phyloP scores from a whole-genome alignment of 1,139 yeast species.

The Yamadazyma triangularis region DNA sequence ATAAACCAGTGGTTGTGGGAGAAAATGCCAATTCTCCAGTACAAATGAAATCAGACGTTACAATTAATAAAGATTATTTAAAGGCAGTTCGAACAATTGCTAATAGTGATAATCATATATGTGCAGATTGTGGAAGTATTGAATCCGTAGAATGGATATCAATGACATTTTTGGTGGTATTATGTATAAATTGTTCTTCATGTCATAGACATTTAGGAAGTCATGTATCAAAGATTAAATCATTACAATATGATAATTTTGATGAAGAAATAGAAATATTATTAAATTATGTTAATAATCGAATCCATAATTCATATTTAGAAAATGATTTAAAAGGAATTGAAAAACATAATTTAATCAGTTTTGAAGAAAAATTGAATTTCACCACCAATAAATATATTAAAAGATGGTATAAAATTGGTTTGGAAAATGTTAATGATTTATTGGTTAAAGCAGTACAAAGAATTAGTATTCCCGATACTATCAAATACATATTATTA shows the following conservation, averaged over 20 bases:
- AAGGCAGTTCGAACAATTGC: constrained; percentile 40
- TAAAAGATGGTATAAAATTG: constrained; percentile 29
- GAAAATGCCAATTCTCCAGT: constrained; percentile 23
- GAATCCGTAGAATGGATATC: constrained; percentile 86
- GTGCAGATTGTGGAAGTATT: constrained; percentile 75
- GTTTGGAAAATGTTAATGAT: constrained; percentile 21
- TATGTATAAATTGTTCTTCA: constrained; percentile 80
- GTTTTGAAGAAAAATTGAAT: constrained; percentile 29
- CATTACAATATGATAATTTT: constrained; percentile 49
- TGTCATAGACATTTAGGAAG: constrained; percentile 52
- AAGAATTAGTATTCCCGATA: constrained; percentile 42
- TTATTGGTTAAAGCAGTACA: constrained; percentile 44
- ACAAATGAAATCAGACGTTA: constrained; percentile 24
- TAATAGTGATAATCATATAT: constrained; percentile 55
- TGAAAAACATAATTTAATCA: constrained; percentile 27
- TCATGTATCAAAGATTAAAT: constrained; percentile 45
- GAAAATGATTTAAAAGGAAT: constrained; percentile 21
- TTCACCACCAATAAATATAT: constrained; percentile 53
- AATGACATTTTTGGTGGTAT: constrained; percentile 62
- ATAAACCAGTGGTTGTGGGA: constrained; percentile 5
- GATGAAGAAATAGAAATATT: constrained; percentile 37
- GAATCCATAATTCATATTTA: constrained; percentile 30
- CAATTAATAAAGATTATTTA: constrained; percentile 26
- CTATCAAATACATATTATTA: constrained; percentile 44
- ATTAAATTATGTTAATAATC: constrained; percentile 40